A percentile compares a stretch with the other conserved stretches of the same genome.
phyloP scores from a whole-genome alignment of 208 protist genomes.

The Angomonas ambiguus region DNA sequence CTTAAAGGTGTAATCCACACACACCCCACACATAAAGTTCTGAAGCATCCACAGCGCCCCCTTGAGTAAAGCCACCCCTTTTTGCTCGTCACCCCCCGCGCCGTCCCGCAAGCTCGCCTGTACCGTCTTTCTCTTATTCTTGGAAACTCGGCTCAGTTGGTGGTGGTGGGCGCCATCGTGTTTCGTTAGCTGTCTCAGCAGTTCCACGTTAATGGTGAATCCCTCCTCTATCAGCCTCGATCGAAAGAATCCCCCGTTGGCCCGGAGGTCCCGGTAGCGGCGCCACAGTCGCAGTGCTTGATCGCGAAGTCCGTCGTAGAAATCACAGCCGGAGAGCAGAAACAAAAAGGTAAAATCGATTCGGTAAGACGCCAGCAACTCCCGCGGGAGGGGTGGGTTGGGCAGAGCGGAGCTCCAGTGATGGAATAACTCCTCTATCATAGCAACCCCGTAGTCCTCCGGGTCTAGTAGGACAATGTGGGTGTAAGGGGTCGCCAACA shows the following conservation, averaged over 20 bases:
- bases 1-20: conserved; percentile 62
- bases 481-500: conserved; percentile 58
- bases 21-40: conserved; percentile 38
- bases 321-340: conserved; percentile 72
- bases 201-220: conserved; percentile 56
- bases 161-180: conserved; percentile 11
- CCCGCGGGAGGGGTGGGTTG: conserved; percentile 32
- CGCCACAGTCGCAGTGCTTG: conserved; percentile 49
- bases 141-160: conserved; percentile 16
- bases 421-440: conserved; percentile 48
- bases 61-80: conserved; percentile 48
- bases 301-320: conserved; percentile 62
- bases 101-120: conserved; percentile 24
- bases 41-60: conserved; percentile 71
- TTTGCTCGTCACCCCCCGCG: conserved; percentile 16
- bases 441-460: conserved; percentile 34
- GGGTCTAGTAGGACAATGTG: conserved; percentile 61
- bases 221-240: conserved; percentile 34
- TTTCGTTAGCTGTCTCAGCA: conserved; percentile 41
- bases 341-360: conserved; percentile 83
- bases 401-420: conserved; percentile 56
- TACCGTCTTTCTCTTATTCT: conserved; percentile 37
- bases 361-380: conserved; percentile 67
- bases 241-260: conserved; percentile 57
- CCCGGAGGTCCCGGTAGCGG: conserved; percentile 65